Conservation (phyloP, 768 basidiomycete genomes). For the Russula dissimulans region DNA sequence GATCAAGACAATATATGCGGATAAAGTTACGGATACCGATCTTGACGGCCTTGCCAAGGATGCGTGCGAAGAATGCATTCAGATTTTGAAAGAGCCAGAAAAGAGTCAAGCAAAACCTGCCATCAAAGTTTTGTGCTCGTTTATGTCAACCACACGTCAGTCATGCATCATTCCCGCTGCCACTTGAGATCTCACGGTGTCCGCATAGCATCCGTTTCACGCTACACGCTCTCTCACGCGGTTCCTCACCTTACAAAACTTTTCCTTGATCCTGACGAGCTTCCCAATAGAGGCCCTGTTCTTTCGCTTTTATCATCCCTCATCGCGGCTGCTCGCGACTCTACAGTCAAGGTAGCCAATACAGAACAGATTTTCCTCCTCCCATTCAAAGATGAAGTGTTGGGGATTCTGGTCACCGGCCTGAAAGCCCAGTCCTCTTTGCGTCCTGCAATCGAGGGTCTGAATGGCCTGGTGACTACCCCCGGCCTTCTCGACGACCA, state of each 20-base stretch:
- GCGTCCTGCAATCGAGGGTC: conserved; percentile 51
- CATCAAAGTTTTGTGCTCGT: conserved; percentile 69
- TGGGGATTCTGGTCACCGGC: conserved; percentile 54
- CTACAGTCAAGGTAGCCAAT: conserved; percentile 22
- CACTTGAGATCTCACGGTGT: background rate
- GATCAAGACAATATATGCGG: conserved; percentile 61
- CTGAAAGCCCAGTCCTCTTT: conserved; percentile 43
- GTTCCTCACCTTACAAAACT: conserved; percentile 69
- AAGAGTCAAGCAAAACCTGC: conserved; percentile 88
- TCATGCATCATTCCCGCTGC: conserved; percentile 17
- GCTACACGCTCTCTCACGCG: conserved; percentile 56
- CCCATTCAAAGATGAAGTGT: conserved; percentile 66
- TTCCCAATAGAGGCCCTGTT: conserved; percentile 54
- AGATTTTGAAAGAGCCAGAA: conserved; percentile 79
- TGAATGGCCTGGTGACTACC: conserved; percentile 60
- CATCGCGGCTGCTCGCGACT: conserved; percentile 44
- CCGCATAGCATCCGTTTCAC: conserved; percentile 53
- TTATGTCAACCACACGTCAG: conserved; percentile 73
- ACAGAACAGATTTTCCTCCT: conserved; percentile 28
- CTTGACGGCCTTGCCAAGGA: conserved; percentile 55
- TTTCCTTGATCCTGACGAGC: conserved; percentile 65
- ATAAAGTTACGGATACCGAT: conserved; percentile 29
- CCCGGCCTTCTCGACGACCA: conserved; percentile 52
- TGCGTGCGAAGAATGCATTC: conserved; percentile 73
- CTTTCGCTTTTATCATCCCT: conserved; percentile 61